These are phyloP conservation scores for Colletotrichum higginsianum DNA, from an alignment of 2,329 filamentous ascomycete genomes.

Conservation along the genomic window DNA sequence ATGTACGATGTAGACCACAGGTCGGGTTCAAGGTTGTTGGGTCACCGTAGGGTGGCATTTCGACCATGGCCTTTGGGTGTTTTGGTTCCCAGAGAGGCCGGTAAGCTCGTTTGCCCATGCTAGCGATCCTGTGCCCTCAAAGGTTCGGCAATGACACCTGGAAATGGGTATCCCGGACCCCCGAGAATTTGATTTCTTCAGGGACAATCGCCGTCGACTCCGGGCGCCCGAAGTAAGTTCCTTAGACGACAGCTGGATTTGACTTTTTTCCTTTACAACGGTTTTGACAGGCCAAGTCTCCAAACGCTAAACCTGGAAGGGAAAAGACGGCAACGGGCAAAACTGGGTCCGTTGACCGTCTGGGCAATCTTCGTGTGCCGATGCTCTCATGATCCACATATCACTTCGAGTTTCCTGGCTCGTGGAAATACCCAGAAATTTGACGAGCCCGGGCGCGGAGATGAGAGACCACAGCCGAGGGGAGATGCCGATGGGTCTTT, in stretches of 20 bases:
- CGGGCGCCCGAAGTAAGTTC: constrained; percentile 14
- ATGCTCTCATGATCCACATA: constrained; percentile 3
- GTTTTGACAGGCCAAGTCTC: constrained; percentile 22
- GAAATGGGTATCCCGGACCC: constrained; percentile 3
- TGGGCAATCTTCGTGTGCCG: constrained; percentile 5
- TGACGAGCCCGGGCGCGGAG: neutral
- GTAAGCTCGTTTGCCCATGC: neutral
- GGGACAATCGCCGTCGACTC: neutral
- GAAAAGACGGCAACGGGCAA: constrained; percentile 26
- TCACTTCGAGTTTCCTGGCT: neutral
- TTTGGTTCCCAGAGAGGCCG: neutral
- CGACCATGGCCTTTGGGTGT: neutral
- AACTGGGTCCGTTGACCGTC: constrained; percentile 21
- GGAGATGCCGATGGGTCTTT: neutral
- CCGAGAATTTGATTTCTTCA: neutral
- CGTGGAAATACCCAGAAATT: neutral
- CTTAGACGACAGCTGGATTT: constrained; percentile 23
- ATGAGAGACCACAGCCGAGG: neutral
- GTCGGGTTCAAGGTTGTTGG: constrained; percentile 1
- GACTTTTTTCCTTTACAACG: constrained; percentile 12
- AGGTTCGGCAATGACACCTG: neutral
- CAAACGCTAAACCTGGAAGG: constrained; percentile 27
- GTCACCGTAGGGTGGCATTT: neutral
- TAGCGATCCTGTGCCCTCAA: neutral
- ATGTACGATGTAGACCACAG: neutral